Conservation (phyloP, 2,329 filamentous ascomycete species). For the Allantophomopsis lycopodina region DNA sequence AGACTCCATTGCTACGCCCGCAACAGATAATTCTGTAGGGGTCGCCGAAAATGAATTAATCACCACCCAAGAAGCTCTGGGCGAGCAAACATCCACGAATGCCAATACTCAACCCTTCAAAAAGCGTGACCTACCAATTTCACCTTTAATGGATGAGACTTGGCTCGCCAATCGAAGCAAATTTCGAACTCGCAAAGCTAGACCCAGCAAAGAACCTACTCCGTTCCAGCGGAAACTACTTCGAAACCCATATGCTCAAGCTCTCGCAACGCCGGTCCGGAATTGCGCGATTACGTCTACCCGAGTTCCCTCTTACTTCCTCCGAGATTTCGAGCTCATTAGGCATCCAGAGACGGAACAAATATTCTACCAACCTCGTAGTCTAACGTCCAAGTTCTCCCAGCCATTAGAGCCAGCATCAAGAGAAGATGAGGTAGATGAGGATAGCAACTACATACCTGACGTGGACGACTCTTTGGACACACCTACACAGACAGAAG, state of each 20-base stretch:
- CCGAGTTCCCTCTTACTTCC: slow-evolving; percentile 43
- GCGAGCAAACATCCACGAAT: too few relatives aligned
- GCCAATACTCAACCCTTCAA: neutral
- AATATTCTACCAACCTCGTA: slow-evolving; percentile 42
- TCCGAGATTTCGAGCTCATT: slow-evolving; percentile 45
- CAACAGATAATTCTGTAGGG: too few relatives aligned
- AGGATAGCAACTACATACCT: slow-evolving; percentile 2
- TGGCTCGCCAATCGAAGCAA: slow-evolving; percentile 20
- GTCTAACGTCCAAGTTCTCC: slow-evolving; percentile 12
- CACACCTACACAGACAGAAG: neutral
- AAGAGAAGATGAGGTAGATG: neutral
- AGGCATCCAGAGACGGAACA: slow-evolving; percentile 35
- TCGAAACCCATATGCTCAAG: slow-evolving; percentile 50
- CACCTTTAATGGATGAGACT: slow-evolving; percentile 30
- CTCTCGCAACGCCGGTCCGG: slow-evolving; percentile 47
- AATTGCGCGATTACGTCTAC: slow-evolving; percentile 33
- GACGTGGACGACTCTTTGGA: neutral
- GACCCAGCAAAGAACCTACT: slow-evolving; percentile 23
- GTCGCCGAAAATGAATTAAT: too few relatives aligned
- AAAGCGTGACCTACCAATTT: slow-evolving; percentile 23
- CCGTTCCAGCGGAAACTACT: slow-evolving; percentile 40
- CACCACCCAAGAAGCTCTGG: too few relatives aligned
- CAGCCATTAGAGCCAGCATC: neutral
- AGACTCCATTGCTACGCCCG: too few relatives aligned
- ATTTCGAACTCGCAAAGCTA: slow-evolving; percentile 8